Conservation (phyloP, 345 rosid genomes). For the Litchi chinensis region DNA sequence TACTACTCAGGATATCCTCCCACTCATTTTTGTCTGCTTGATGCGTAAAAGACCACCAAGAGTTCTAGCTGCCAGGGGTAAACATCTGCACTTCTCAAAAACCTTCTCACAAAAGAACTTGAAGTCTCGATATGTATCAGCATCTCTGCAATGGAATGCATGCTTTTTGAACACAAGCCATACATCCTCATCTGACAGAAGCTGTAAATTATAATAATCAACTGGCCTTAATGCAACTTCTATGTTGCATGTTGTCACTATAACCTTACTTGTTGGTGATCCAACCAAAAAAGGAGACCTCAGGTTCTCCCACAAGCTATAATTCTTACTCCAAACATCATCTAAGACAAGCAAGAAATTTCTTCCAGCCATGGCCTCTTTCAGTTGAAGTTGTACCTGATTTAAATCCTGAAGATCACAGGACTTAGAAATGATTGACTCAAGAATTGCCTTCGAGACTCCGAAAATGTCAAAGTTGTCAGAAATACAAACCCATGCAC, state of each 20-base stretch:
- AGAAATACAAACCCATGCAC: neutral
- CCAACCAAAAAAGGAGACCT: neutral
- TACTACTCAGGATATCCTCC: neutral
- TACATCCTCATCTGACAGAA: constrained; percentile 17
- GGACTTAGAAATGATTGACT: neutral
- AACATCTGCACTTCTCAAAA: neutral
- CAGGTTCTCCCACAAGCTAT: neutral
- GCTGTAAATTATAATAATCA: neutral
- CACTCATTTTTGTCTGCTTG: neutral
- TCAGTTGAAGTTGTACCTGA: neutral
- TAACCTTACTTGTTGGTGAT: neutral
- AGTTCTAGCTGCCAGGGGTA: neutral
- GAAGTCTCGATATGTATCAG: neutral
- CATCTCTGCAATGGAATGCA: neutral
- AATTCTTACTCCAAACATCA: neutral
- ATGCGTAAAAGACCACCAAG: neutral
- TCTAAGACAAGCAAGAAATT: neutral
- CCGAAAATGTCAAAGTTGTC: neutral
- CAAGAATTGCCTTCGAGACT: neutral
- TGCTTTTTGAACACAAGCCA: constrained; percentile 16
- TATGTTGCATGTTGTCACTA: neutral
- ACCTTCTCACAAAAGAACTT: neutral
- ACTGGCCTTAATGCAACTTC: neutral
- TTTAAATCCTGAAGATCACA: neutral
- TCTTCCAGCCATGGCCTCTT: neutral